These are phyloP conservation scores for Pisolithus marmoratus DNA, from an alignment of 768 basidiomycete species.

Conservation along the genomic window DNA sequence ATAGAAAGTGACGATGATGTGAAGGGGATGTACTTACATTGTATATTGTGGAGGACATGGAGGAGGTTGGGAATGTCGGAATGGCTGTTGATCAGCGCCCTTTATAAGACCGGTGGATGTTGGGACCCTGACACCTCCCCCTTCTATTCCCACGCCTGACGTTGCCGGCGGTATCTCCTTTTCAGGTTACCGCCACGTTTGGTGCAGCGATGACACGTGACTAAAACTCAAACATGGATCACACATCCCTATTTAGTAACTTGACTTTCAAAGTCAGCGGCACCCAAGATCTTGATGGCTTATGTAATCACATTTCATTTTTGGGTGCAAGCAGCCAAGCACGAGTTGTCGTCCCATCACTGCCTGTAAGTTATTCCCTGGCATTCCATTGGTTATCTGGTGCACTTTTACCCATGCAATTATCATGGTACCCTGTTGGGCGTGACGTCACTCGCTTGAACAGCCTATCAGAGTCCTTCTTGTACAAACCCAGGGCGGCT, in stretches of 20 bases:
- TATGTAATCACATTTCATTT: background rate
- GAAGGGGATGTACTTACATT: conserved; percentile 24
- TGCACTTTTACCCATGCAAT: no score
- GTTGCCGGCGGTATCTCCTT: conserved; percentile 30
- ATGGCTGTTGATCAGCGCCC: conserved; percentile 35
- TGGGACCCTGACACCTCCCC: conserved; percentile 26
- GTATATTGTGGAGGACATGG: conserved; percentile 36
- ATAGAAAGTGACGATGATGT: background rate
- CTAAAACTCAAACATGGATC: conserved; percentile 11
- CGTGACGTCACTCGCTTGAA: no score
- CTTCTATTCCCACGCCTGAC: conserved; percentile 32
- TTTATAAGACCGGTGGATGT: conserved; percentile 31
- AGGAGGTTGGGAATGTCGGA: conserved; percentile 32
- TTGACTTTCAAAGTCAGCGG: conserved; percentile 18
- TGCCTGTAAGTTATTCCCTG: no score
- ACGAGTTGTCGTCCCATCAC: no score
- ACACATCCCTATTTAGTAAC: conserved; percentile 9
- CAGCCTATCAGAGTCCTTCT: no score
- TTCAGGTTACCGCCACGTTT: conserved; percentile 17
- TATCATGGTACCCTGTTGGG: no score
- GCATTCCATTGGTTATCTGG: no score
- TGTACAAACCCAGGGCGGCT: background rate
- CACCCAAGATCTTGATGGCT: background rate
- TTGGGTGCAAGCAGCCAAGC: no score
- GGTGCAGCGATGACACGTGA: conserved; percentile 26